Base-by-base conservation (phyloP, 2,329 filamentous ascomycete genomes). In the Trichothecium sympodiale region DNA sequence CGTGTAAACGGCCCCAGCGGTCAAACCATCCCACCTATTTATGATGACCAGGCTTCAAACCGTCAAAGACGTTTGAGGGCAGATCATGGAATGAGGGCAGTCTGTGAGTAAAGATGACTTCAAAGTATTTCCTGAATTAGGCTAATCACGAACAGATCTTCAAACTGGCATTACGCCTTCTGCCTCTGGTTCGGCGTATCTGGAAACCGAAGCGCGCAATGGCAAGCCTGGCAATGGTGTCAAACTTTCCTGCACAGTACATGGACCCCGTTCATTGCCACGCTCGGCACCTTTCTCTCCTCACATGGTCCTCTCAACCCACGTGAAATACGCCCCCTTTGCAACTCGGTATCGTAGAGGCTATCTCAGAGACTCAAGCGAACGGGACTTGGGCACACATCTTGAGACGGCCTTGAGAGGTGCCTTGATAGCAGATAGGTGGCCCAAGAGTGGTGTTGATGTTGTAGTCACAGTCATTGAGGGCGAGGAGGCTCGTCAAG, bases 361-460 rank as follows among this genome's bases (percentile, higher is more conserved):
- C 10, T 94, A 95, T 54, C 65, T 94, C 16, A 78, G 88, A 32
- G 89, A 96, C 55, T 70, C 80, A 13, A 80, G 73, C 42, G 91
- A 98, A 62, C 75, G 88, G 34, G 91, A 98, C 53, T 69, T 98
- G 2, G 85, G 85, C 10, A 82, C 88, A 9, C 89, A 96, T 55
- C 66, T 98, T 3, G 88, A 96, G 58, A 89, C 86, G 13, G 88
- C 91, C 17, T 67, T 98, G 34, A 75, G 87, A 25, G 89, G 89
- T 1, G 83, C 86, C 7, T 78, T 96, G 34, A 89, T 96, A 51
- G 87, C 86, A 12, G 88, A 95, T 54, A 71, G 89, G 39, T 98
- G 89, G 85, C 91, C 91, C n/a, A 98, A 98, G 67, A 94, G 86
- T 55, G 88, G 86, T 31, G 80, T 94, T n/a, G 91, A 98, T 54